These are phyloP conservation scores for Coemansia guatemalensis DNA, from an alignment of 192 early-diverging fungal genomes.

Conservation along the genomic window DNA sequence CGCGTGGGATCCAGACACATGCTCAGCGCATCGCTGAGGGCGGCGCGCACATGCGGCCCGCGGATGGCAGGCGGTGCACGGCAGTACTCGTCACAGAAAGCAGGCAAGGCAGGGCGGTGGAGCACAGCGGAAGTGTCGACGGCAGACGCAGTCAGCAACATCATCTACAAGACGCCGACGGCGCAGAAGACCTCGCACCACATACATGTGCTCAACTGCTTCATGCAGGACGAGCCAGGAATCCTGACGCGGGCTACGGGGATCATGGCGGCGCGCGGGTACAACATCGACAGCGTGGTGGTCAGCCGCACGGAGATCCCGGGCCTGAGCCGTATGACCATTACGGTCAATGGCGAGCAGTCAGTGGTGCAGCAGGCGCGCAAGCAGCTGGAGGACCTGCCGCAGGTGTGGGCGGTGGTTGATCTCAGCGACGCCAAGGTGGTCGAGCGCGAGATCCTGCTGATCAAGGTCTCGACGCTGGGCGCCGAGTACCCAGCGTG, in stretches of 20 bases:
- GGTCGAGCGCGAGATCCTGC: conserved; percentile 89
- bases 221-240: conserved; percentile 88
- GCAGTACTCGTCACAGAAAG: conserved; percentile 11
- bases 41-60: conserved; percentile 14
- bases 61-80: conserved; percentile 10
- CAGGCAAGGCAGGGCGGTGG: conserved; percentile 14
- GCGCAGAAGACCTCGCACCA: conserved; percentile 49
- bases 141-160: conserved; percentile 47
- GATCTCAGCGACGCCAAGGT: conserved; percentile 87
- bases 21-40: conserved; percentile 15
- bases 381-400: conserved; percentile 92
- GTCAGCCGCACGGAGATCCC: conserved; percentile 94
- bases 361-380: conserved; percentile 86
- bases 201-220: conserved; percentile 85
- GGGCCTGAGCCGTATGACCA: conserved; percentile 91
- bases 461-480: conserved; percentile 91
- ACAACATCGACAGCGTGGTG: conserved; percentile 97
- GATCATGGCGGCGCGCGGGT: conserved; percentile 88
- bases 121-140: conserved; percentile 23
- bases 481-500: conserved; percentile 58
- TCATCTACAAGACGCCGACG: conserved; percentile 53
- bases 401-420: conserved; percentile 94
- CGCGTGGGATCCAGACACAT: conserved; percentile 18
- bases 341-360: conserved; percentile 85
- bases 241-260: conserved; percentile 77